Conservation (phyloP, 257 asterid genomes). For the Hygrophila difformis region DNA sequence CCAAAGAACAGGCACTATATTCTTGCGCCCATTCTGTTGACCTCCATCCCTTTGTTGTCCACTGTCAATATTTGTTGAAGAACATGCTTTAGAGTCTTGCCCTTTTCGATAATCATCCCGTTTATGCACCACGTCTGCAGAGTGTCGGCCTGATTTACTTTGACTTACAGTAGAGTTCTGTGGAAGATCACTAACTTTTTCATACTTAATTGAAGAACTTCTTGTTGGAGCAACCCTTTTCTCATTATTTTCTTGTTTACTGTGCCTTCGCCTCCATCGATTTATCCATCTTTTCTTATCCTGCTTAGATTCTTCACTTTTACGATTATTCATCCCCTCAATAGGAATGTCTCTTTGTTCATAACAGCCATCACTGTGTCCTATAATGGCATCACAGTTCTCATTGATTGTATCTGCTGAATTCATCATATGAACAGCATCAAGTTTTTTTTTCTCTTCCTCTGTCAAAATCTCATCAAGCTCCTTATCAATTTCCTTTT, state of each 20-base stretch:
- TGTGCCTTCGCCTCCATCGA: conserved; percentile 80
- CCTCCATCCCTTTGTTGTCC: conserved; percentile 39
- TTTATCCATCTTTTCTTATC: conserved; percentile 85
- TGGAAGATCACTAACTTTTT: conserved; percentile 35
- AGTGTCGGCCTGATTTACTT: conserved; percentile 34
- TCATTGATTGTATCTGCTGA: not conserved
- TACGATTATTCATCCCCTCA: conserved; percentile 28
- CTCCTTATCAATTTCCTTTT: conserved; percentile 47
- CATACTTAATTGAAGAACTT: conserved; percentile 39
- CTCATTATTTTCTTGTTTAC: conserved; percentile 39
- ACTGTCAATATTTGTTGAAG: conserved; percentile 29
- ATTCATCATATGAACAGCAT: not conserved
- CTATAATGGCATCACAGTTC: not conserved
- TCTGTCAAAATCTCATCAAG: not conserved
- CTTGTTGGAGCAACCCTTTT: conserved; percentile 63
- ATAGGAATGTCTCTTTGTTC: conserved; percentile 71
- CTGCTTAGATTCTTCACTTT: conserved; percentile 19
- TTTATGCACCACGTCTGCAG: conserved; percentile 37
- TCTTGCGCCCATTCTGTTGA: conserved; percentile 53
- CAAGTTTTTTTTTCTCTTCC: not conserved
- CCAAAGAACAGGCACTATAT: conserved; percentile 66
- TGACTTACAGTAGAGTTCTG: conserved; percentile 36
- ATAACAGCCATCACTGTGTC: conserved; percentile 38
- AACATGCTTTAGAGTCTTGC: conserved; percentile 35
- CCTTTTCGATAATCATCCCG: conserved; percentile 43